A percentile compares a stretch with the other conserved stretches of the same genome.
phyloP scores from a whole-genome alignment of 495 filamentous ascomycete species.

The Rhypophila decipiens region DNA sequence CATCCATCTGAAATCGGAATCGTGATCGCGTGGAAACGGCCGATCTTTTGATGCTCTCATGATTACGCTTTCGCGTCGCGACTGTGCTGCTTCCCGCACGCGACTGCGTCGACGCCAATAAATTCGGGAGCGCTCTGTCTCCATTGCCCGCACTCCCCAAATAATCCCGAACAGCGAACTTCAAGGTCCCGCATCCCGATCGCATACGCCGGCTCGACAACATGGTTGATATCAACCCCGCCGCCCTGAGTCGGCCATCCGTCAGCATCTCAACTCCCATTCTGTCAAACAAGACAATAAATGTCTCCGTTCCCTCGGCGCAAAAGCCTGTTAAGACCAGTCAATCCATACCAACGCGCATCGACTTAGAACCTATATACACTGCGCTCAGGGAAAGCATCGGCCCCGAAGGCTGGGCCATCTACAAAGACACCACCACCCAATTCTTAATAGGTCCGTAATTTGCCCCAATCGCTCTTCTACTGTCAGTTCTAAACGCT shows the following conservation, averaged over 20 bases:
- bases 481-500: no score
- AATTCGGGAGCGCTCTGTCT: constrained; percentile 1
- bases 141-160: constrained; percentile 2
- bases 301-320: constrained; percentile 47
- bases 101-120: constrained; percentile 27
- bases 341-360: constrained; percentile 61
- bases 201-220: no score
- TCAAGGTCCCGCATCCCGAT: neutral
- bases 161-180: constrained; percentile 1
- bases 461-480: neutral
- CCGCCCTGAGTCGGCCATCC: constrained; percentile 64
- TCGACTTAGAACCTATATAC: constrained; percentile 88
- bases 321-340: constrained; percentile 60
- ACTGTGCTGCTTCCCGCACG: constrained; percentile 35
- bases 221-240: constrained; percentile 86
- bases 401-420: constrained; percentile 72
- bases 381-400: constrained; percentile 75
- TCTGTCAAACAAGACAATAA: constrained; percentile 54
- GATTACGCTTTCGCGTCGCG: constrained; percentile 35
- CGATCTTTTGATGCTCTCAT: constrained; percentile 28
- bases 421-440: constrained; percentile 78
- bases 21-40: constrained; percentile 32
- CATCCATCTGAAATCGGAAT: constrained; percentile 28
- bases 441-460: constrained; percentile 67
- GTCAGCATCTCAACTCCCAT: constrained; percentile 57